A percentile compares a stretch with the other conserved stretches of the same genome.
phyloP scores from a whole-genome alignment of 768 basidiomycete species.

The Phylloporus arenicola region DNA sequence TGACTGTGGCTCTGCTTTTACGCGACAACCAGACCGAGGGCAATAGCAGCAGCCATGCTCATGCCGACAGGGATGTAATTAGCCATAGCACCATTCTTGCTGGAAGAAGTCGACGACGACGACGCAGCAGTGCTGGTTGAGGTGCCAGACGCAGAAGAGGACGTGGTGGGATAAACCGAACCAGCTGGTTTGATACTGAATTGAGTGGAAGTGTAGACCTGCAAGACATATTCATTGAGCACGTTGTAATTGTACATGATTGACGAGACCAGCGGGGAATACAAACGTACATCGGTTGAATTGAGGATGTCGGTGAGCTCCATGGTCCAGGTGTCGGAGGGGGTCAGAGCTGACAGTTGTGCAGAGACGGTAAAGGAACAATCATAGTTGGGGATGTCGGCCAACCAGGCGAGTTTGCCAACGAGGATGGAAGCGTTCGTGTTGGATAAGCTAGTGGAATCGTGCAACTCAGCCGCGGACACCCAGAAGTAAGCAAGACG shows the following conservation, averaged over 20 bases:
- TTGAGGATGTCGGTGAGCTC: slow-evolving; percentile 48
- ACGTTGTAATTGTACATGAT: not conserved
- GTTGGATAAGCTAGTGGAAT: slow-evolving; percentile 39
- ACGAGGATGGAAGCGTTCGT: slow-evolving; percentile 35
- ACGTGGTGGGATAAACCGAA: slow-evolving; percentile 42
- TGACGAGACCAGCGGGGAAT: not conserved
- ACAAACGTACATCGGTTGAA: slow-evolving; percentile 44
- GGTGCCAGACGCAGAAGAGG: slow-evolving; percentile 23
- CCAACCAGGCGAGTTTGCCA: slow-evolving; percentile 38
- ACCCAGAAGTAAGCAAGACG: slow-evolving; percentile 6
- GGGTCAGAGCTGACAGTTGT: slow-evolving; percentile 39
- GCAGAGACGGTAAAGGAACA: slow-evolving; percentile 51
- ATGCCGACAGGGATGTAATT: slow-evolving; percentile 26
- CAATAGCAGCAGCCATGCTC: slow-evolving; percentile 26
- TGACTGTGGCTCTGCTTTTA: slow-evolving; percentile 8
- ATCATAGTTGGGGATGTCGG: slow-evolving; percentile 49
- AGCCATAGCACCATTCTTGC: slow-evolving; percentile 9
- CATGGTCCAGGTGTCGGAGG: slow-evolving; percentile 45
- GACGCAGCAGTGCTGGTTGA: slow-evolving; percentile 16
- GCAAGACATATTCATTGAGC: not conserved
- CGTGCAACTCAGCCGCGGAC: slow-evolving; percentile 3
- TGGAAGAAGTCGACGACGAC: slow-evolving; percentile 13
- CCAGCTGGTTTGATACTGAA: slow-evolving; percentile 61
- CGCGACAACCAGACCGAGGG: slow-evolving; percentile 25
- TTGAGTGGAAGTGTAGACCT: slow-evolving; percentile 55